Evolutionary conservation across 1,139 yeast genomes (phyloP), one percentile per base, ranked within the genome.

Genomic region (Hansenula lynferdii): DNA sequence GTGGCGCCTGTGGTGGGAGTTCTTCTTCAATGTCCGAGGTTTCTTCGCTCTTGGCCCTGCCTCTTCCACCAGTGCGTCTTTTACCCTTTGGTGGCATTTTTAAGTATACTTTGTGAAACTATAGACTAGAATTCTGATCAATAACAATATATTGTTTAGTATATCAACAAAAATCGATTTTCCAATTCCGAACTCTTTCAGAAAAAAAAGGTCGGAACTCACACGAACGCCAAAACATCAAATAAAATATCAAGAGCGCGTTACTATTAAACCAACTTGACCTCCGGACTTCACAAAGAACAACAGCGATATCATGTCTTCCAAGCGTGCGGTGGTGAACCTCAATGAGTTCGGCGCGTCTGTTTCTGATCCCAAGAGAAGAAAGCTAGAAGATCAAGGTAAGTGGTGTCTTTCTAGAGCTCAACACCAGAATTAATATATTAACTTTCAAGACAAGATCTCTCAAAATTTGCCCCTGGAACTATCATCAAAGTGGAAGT

Each of bases 401-500:
- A 8, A 8, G 35, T 29, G 14, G n/a, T n/a, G n/a, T n/a, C n/a
- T n/a, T n/a, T n/a, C n/a, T n/a, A n/a, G n/a, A n/a, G n/a, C n/a
- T n/a, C 17, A 15, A 14, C 5, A 9, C 10, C 19, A 9, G 12
- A n/a, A 5, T 10, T 22, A 17, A 8, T 25, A 22, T 21, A 27
- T 31, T 28, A 31, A 34, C 30, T 9, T n/a, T 15, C 19, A 21
- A 8, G 12, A 20, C 20, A 26, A 39, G 43, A 43, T 7, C n/a
- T 27, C 8, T 43, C 42, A 8, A 44, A 42, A 16, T 53, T 50
- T 23, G 49, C 54, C 3, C 39, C 85, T 0, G 97, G 97, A 0
- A 72, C 84, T 31, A 75, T 90, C 36, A 60, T 83, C n/a, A 69
- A 75, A 32, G 80, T 89, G 23, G 71, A 69, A 41, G 73, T 89